Evolutionary conservation across 2,329 filamentous ascomycete genomes (phyloP).

Genomic region (Emmonsiellopsis sp.): DNA sequence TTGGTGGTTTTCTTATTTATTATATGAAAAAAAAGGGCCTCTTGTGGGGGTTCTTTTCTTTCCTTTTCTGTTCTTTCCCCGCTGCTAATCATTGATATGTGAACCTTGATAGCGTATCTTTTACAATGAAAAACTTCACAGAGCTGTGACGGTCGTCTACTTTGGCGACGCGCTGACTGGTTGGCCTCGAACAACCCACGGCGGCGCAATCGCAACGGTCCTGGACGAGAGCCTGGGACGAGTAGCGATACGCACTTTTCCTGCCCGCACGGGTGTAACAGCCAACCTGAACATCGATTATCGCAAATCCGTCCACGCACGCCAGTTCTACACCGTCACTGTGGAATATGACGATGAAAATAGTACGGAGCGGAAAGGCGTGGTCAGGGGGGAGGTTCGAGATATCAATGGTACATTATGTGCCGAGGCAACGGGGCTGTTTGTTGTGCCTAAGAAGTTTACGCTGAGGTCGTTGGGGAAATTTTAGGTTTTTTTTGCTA

Average conservation of each 20-base stretch:
- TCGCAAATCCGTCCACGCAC: constrained; percentile 49
- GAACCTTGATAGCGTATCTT: constrained; percentile 50
- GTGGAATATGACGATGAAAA: constrained; percentile 33
- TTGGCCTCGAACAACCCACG: constrained; percentile 65
- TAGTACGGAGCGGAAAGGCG: constrained; percentile 31
- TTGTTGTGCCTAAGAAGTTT: constrained; percentile 49
- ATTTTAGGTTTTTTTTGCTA: constrained; percentile 23
- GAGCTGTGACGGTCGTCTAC: constrained; percentile 56
- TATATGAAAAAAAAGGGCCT: no score
- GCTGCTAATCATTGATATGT: neutral
- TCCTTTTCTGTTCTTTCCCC: neutral
- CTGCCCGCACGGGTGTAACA: constrained; percentile 45
- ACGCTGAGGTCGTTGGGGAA: constrained; percentile 30
- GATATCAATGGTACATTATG: constrained; percentile 44
- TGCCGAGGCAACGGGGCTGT: constrained; percentile 51
- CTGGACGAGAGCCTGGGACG: constrained; percentile 62
- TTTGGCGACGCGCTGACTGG: constrained; percentile 57
- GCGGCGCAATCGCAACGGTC: constrained; percentile 59
- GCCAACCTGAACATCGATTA: constrained; percentile 55
- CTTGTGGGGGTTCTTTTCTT: neutral
- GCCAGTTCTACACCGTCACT: constrained; percentile 55
- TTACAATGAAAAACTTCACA: constrained; percentile 50
- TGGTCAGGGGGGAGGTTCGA: constrained; percentile 26
- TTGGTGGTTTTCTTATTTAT: constrained; percentile 9
- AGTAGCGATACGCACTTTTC: constrained; percentile 45